These are phyloP conservation scores for Trichosporon asahii DNA, from an alignment of 1,284 basidiomycete genomes.

Conservation along the genomic window DNA sequence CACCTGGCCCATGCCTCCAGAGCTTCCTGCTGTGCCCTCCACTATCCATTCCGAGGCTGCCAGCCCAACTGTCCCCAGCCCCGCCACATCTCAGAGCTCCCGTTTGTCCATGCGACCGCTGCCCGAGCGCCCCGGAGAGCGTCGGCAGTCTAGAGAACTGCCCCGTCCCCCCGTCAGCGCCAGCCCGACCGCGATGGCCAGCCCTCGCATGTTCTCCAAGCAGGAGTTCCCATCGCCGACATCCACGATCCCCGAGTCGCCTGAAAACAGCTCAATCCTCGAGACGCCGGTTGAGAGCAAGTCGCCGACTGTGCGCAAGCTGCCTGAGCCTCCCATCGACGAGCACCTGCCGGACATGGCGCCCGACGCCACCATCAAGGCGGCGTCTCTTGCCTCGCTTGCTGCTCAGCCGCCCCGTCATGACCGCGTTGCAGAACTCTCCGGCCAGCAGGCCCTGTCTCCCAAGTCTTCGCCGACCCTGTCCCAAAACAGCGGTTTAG, in stretches of 20 bases:
- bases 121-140: neutral
- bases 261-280: neutral
- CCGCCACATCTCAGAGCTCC: neutral
- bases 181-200: neutral
- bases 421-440: conserved; percentile 15
- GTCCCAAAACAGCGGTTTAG: neutral
- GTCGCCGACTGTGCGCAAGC: neutral
- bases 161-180: neutral
- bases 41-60: neutral
- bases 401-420: conserved; percentile 10
- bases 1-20: neutral
- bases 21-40: neutral
- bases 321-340: neutral
- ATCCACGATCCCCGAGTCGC: neutral
- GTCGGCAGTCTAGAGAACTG: neutral
- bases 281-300: neutral
- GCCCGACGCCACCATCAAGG: neutral
- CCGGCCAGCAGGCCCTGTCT: neutral
- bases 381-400: neutral
- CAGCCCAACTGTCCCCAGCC: neutral
- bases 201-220: neutral
- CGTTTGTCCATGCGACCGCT: neutral
- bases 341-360: neutral
- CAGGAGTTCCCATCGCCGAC: neutral
- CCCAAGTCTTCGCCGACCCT: neutral